Conservation (phyloP, 2,329 filamentous ascomycete species). For the Bipolaris zeicola region DNA sequence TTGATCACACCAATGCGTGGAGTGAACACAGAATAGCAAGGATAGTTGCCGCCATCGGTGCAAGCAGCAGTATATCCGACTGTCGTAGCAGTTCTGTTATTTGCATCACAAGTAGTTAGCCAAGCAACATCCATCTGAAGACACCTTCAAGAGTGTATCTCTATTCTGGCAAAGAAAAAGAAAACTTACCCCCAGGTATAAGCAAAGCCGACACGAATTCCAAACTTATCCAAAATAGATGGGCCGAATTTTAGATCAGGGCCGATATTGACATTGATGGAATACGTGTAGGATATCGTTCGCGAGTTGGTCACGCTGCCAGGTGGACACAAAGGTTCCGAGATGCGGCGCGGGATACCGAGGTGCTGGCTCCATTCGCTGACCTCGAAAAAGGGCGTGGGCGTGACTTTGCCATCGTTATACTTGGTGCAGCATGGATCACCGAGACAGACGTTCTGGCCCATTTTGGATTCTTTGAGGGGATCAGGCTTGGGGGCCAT, state of each 20-base stretch:
- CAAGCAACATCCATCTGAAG: not conserved
- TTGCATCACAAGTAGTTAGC: not conserved
- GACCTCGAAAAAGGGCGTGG: not conserved
- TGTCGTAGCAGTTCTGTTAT: not conserved
- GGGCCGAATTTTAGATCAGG: not conserved
- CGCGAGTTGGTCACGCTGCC: not conserved
- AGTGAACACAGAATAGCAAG: not conserved
- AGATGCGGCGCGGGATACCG: not conserved
- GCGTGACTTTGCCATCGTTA: not conserved
- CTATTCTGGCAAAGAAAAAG: not conserved
- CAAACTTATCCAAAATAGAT: not conserved
- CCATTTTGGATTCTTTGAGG: not conserved
- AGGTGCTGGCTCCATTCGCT: not conserved
- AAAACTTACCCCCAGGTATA: not conserved
- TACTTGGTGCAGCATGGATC: not conserved
- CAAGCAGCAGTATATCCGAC: not conserved
- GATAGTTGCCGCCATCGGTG: not conserved
- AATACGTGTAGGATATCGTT: not conserved
- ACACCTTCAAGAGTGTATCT: not conserved
- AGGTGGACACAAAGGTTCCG: not conserved
- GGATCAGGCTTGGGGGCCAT: not conserved
- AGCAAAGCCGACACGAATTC: not conserved
- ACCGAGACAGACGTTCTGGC: not conserved
- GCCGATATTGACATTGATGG: not conserved
- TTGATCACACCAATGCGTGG: not conserved